Base-by-base conservation (phyloP, 108 stramenopile genomes). In the Epipyxis sp. region DNA sequence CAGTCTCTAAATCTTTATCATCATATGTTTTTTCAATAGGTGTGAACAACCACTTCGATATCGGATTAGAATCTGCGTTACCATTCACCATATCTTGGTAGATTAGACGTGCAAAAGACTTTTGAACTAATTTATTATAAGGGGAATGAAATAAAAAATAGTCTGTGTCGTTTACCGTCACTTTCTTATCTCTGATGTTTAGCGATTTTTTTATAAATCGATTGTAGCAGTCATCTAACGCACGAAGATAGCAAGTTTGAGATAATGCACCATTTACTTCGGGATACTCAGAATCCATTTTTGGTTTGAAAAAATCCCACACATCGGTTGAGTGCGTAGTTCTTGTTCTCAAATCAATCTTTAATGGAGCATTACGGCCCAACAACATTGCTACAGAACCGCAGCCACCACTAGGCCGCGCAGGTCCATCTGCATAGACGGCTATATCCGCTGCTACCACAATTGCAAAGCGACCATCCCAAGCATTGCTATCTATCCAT, bases 241-340 rank as follows among this genome's bases (percentile, higher is more conserved):
- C 94, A 59, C 86, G 86, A 77, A 95, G 92, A 79, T 98, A 98
- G 87, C 96, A 97, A 39, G 86, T 80, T 85, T 98, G 95, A 80
- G 90, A 91, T 74, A 93, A 82, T 34, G 88, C 83, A n/a, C 97
- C 97, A 80, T 98, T 92, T 37, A 98, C 97, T 20, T 86, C 87
- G 1, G 97, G 95, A 88, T 96, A 98, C 85, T 98, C 97, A 25
- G 89, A 90, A 34, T 82, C 80, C 80, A 93, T 89, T 80, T 94
- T 91, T 44, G 97, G 96, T 83, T 98, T 98, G 90, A 91, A 98
- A 84, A 98, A 98, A 82, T 97, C 97, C 92, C 95, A 98, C 0
- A 92, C 93, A 81, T 97, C 85, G 54, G 85, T 84, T 1, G 95
- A 91, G 84, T 94, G 91, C 10, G 95, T 94, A 39, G 95, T 87